A percentile compares a stretch with the other conserved stretches of the same genome.
Conservation (phyloP, 805 yeast species). For the Ascoidea rubescens region DNA sequence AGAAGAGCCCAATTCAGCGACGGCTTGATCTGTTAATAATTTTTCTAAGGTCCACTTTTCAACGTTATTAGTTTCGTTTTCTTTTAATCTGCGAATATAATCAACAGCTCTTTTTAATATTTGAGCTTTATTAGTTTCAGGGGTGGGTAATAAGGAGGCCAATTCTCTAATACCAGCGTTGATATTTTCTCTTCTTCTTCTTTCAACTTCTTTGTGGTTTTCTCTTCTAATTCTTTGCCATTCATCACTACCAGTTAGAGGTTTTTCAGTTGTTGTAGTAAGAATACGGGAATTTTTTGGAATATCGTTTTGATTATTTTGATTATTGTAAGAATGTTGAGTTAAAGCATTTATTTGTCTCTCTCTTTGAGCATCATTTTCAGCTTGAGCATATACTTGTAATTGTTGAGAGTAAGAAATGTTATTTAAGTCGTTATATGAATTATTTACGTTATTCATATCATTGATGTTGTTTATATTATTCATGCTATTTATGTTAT, state of each 20-base stretch:
- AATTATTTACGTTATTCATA: neutral
- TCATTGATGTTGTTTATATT: neutral
- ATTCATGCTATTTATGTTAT: neutral
- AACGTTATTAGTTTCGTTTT: conserved; percentile 75
- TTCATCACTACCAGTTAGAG: conserved; percentile 53
- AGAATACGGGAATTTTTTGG: neutral
- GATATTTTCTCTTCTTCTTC: conserved; percentile 81
- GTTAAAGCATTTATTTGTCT: neutral
- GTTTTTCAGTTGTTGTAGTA: conserved; percentile 23
- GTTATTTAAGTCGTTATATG: neutral
- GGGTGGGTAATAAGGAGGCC: conserved; percentile 64
- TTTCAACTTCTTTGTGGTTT: conserved; percentile 91
- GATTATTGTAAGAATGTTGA: conserved; percentile 8
- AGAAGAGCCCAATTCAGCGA: conserved; percentile 68
- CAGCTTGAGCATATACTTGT: neutral
- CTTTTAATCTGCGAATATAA: conserved; percentile 79
- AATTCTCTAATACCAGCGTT: conserved; percentile 73
- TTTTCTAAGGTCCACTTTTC: conserved; percentile 95
- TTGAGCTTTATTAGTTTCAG: conserved; percentile 86
- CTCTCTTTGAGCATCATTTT: neutral
- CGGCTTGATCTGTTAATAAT: conserved; percentile 81
- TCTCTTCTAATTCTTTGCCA: conserved; percentile 77
- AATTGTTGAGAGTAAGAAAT: conserved; percentile 1
- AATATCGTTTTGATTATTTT: neutral
- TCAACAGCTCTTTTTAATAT: conserved; percentile 82